Percentiles rank a stretch among this genome's conserved stretches.
These are phyloP conservation scores for Annulohypoxylon bovei DNA, from an alignment of 495 filamentous ascomycete species.

Conservation along the genomic window DNA sequence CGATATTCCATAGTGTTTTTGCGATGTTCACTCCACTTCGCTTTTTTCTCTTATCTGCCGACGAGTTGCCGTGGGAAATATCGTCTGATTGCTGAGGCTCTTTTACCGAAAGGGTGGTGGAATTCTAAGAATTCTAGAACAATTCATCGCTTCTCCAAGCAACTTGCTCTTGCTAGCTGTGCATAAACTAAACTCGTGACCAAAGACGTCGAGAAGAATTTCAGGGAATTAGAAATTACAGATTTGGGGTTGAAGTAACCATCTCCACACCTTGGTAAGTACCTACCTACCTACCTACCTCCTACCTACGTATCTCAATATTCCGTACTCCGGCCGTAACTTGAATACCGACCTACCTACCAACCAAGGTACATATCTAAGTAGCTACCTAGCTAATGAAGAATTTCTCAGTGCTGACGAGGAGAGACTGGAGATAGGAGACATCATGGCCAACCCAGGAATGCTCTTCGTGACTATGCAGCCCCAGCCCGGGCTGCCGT, in stretches of 20 bases:
- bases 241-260: background rate
- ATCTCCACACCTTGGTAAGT: conserved; percentile 14
- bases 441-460: conserved; percentile 58
- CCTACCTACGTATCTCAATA: background rate
- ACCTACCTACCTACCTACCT: background rate
- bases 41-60: conserved; percentile 30
- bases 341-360: background rate
- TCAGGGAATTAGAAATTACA: background rate
- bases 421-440: background rate
- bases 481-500: conserved; percentile 68
- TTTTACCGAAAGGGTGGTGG: conserved; percentile 26
- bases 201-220: conserved; percentile 3
- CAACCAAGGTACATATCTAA: too few species aligned
- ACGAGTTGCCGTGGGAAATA: conserved; percentile 31
- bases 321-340: background rate
- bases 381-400: background rate
- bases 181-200: conserved; percentile 5
- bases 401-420: background rate
- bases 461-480: conserved; percentile 85
- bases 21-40: conserved; percentile 19
- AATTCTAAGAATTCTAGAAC: conserved; percentile 17
- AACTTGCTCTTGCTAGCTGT: background rate
- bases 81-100: conserved; percentile 29
- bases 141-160: conserved; percentile 11
- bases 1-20: conserved; percentile 24